phyloP scores from a whole-genome alignment of 306 rosid genomes.

The Sesbania bispinosa region DNA sequence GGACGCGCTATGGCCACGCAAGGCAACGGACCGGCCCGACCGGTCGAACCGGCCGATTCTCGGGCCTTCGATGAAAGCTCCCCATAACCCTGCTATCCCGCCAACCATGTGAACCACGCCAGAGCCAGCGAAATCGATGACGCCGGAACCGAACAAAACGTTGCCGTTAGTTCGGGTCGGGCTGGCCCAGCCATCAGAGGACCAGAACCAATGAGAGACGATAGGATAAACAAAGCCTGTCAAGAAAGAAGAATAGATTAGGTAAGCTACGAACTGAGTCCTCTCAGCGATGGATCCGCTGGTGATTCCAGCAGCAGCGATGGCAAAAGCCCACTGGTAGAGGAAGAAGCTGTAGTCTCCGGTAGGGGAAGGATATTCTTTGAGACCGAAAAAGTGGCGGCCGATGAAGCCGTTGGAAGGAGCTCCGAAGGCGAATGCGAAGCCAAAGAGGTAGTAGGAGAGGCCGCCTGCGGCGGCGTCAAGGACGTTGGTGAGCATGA shows the following conservation, averaged over 20 bases:
- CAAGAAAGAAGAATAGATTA: conserved; percentile 63
- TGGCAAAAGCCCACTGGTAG: conserved; percentile 91
- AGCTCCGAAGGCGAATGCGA: conserved; percentile 70
- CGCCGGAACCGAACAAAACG: conserved; percentile 51
- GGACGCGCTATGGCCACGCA: conserved; percentile 69
- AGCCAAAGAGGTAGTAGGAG: conserved; percentile 78
- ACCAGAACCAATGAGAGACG: conserved; percentile 86
- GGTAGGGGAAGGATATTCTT: conserved; percentile 23
- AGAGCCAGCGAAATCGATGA: conserved; percentile 66
- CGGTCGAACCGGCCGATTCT: conserved; percentile 70
- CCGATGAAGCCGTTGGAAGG: conserved; percentile 85
- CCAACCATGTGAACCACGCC: conserved; percentile 89
- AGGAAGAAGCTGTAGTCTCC: conserved; percentile 70
- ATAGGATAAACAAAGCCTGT: conserved; percentile 77
- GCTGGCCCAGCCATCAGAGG: conserved; percentile 73
- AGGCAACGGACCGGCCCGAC: conserved; percentile 53
- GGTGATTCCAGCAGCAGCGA: conserved; percentile 74
- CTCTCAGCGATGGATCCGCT: conserved; percentile 88
- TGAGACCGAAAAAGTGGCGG: conserved; percentile 67
- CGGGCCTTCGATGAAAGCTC: conserved; percentile 74
- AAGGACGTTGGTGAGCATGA: conserved; percentile 91
- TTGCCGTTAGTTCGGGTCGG: background rate
- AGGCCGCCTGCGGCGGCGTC: conserved; percentile 80
- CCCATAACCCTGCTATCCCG: conserved; percentile 78
- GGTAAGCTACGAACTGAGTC: conserved; percentile 74